phyloP scores from a whole-genome alignment of 1,284 basidiomycete genomes.

The Trametes pubescens region DNA sequence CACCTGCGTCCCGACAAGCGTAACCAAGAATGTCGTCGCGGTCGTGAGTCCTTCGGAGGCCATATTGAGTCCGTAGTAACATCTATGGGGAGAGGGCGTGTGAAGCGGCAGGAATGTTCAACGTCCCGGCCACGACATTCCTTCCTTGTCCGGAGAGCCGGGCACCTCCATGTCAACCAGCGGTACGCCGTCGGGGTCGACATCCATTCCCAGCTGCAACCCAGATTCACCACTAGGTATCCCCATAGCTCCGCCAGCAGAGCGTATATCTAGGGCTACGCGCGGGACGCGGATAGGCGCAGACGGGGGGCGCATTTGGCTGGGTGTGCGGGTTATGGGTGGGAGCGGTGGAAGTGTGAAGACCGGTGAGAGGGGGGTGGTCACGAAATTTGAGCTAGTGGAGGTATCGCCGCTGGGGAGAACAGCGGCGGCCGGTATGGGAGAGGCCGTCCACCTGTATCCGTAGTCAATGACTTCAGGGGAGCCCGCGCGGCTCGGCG shows the following conservation, averaged over 20 bases:
- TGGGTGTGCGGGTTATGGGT: conserved; percentile 15
- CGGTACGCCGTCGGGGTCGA: conserved; percentile 39
- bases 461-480: conserved; percentile 33
- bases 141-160: conserved; percentile 40
- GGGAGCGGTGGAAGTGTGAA: conserved; percentile 31
- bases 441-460: conserved; percentile 36
- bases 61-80: conserved; percentile 6
- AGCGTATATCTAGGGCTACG: conserved; percentile 21
- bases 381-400: conserved; percentile 11
- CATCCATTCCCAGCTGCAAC: conserved; percentile 27
- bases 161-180: conserved; percentile 35
- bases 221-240: conserved; percentile 15
- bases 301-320: conserved; percentile 27
- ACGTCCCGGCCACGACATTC: conserved; percentile 33
- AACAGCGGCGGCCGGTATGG: conserved; percentile 25
- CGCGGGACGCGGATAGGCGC: conserved; percentile 26
- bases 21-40: conserved; percentile 14
- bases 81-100: conserved; percentile 11
- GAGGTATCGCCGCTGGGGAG: conserved; percentile 20
- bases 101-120: conserved; percentile 9
- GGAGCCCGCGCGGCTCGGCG: conserved; percentile 23
- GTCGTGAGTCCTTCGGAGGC: conserved; percentile 12
- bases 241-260: conserved; percentile 15
- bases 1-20: conserved; percentile 1
- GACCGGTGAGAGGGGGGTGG: conserved; percentile 21